These are phyloP conservation scores for Gillenia trifoliata DNA, from an alignment of 306 rosid species.

Conservation along the genomic window DNA sequence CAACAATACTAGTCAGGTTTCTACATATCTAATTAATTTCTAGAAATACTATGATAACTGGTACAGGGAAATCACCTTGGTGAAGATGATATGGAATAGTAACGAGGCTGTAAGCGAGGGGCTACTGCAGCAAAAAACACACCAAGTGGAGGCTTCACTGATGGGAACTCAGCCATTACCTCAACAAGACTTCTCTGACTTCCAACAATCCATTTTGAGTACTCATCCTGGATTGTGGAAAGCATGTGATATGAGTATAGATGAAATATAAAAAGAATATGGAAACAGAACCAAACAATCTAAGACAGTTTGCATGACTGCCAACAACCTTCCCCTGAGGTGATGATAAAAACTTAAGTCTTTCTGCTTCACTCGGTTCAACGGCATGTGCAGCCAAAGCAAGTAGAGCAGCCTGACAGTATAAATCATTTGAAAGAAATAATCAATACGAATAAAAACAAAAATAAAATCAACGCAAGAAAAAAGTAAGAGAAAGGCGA, in stretches of 20 bases:
- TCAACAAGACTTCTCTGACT: conserved; percentile 93
- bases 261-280: not conserved
- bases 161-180: conserved; percentile 90
- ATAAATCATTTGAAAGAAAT: conserved; percentile 6
- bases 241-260: not conserved
- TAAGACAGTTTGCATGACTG: not conserved
- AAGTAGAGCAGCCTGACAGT: conserved; percentile 67
- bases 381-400: conserved; percentile 87
- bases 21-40: not conserved
- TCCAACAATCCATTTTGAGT: conserved; percentile 82
- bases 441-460: not conserved
- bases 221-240: conserved; percentile 65
- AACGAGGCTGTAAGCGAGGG: conserved; percentile 91
- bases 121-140: conserved; percentile 93
- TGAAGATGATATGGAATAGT: conserved; percentile 95
- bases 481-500: conserved; percentile 5
- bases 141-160: conserved; percentile 88
- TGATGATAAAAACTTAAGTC: conserved; percentile 72
- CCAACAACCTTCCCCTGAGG: conserved; percentile 86
- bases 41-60: not conserved
- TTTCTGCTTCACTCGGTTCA: conserved; percentile 75
- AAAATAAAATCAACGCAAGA: not conserved
- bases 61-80: conserved; percentile 52
- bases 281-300: not conserved
- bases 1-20: conserved; percentile 9